A percentile compares a stretch with the other conserved stretches of the same genome.
phyloP scores from a whole-genome alignment of 2,329 filamentous ascomycete genomes.

The Coniochaeta sp. region DNA sequence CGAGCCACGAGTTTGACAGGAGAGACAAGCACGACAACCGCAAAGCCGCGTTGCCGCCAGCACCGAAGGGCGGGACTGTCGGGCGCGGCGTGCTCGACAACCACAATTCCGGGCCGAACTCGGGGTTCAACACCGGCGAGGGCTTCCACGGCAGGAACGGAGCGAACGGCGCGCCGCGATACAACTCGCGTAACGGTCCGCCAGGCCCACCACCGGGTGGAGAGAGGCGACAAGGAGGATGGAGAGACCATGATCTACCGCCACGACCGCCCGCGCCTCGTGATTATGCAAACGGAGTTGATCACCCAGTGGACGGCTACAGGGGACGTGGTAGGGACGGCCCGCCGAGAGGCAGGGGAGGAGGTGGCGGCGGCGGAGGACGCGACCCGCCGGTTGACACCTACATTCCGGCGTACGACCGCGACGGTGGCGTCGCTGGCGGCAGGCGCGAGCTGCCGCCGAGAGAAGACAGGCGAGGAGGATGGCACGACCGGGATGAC shows the following conservation, averaged over 20 bases:
- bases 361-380: conserved; percentile 8
- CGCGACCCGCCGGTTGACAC: conserved; percentile 33
- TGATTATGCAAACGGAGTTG: conserved; percentile 25
- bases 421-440: conserved; percentile 25
- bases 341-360: conserved; percentile 17
- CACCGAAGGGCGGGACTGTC: conserved; percentile 84
- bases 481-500: conserved; percentile 33
- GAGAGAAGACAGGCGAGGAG: conserved; percentile 32
- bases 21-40: conserved; percentile 85
- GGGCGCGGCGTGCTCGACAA: conserved; percentile 58
- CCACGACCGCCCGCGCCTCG: conserved; percentile 43
- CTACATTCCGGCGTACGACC: conserved; percentile 41
- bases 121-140: conserved; percentile 44
- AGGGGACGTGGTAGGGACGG: conserved; percentile 25
- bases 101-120: conserved; percentile 35
- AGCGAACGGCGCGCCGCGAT: conserved; percentile 37
- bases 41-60: conserved; percentile 77
- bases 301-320: conserved; percentile 35
- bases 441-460: conserved; percentile 16
- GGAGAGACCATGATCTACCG: conserved; percentile 38
- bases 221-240: conserved; percentile 44
- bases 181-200: conserved; percentile 28
- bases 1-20: conserved; percentile 93
- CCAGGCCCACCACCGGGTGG: conserved; percentile 21
- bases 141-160: conserved; percentile 42